phyloP scores from a whole-genome alignment of 2,329 filamentous ascomycete genomes.

The Ceratocystis alfenasii region DNA sequence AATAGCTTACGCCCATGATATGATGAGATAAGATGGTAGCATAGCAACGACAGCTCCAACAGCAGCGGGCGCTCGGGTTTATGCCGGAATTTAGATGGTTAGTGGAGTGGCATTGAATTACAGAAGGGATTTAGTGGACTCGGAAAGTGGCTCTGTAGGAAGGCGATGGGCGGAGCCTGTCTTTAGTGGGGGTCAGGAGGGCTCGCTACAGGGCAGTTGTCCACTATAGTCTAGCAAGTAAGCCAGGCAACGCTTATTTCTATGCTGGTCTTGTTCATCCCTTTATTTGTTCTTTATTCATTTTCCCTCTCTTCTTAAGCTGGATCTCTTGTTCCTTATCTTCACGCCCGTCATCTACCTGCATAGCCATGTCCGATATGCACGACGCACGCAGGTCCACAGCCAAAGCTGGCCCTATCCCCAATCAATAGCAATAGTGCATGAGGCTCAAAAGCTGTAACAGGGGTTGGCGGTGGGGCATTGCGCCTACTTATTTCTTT shows the following conservation, averaged over 20 bases:
- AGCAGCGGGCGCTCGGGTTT: background rate
- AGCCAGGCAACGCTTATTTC: background rate
- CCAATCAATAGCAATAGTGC: background rate
- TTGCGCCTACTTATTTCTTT: background rate
- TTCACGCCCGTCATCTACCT: background rate
- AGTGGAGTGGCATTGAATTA: background rate
- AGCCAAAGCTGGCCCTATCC: background rate
- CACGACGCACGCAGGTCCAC: background rate
- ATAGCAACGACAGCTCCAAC: background rate
- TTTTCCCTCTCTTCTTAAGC: background rate
- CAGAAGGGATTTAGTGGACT: background rate
- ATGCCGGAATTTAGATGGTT: background rate
- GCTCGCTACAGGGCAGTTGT: background rate
- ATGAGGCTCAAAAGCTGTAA: background rate
- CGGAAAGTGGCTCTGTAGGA: background rate
- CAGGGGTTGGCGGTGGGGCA: too few relatives aligned
- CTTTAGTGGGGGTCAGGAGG: background rate
- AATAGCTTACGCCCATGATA: too few relatives aligned
- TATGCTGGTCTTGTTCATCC: background rate
- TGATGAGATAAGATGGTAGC: too few relatives aligned
- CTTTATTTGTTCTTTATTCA: background rate
- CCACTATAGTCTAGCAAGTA: background rate
- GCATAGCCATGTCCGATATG: background rate
- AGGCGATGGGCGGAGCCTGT: background rate
- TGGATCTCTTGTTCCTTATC: background rate